Conservation (phyloP, 1,284 basidiomycete species). For the Ganoderma multipileum region DNA sequence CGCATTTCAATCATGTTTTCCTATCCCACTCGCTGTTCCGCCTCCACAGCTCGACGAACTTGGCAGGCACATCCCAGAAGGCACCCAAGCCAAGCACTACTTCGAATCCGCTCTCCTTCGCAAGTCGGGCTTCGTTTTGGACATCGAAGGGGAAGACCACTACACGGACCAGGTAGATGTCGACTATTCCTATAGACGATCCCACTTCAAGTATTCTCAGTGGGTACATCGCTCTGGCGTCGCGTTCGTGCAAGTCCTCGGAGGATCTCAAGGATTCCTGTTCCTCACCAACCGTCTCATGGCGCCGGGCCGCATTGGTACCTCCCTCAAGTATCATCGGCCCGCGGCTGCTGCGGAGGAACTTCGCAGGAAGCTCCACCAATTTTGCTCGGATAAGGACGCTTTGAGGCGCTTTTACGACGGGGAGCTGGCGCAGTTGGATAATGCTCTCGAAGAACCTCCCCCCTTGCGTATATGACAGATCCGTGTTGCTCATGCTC, state of each 20-base stretch:
- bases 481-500: background rate
- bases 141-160: slow-evolving; percentile 80
- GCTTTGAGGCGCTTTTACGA: slow-evolving; percentile 73
- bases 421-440: slow-evolving; percentile 64
- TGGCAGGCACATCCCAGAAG: slow-evolving; percentile 71
- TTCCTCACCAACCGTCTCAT: slow-evolving; percentile 89
- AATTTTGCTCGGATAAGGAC: slow-evolving; percentile 70
- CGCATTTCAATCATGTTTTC: slow-evolving; percentile 89
- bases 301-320: slow-evolving; percentile 67
- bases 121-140: slow-evolving; percentile 84
- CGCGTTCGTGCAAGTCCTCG: slow-evolving; percentile 88
- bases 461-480: slow-evolving; percentile 54
- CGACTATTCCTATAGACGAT: slow-evolving; percentile 87
- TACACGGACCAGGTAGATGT: slow-evolving; percentile 85
- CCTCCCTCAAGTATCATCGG: slow-evolving; percentile 54
- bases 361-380: slow-evolving; percentile 64
- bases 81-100: slow-evolving; percentile 68
- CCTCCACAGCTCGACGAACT: slow-evolving; percentile 79
- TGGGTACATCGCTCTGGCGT: slow-evolving; percentile 90
- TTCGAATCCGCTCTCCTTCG: slow-evolving; percentile 85
- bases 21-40: slow-evolving; percentile 73
- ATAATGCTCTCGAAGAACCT: slow-evolving; percentile 63
- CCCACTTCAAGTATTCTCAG: slow-evolving; percentile 82
- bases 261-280: slow-evolving; percentile 79
- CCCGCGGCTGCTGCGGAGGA: slow-evolving; percentile 62